phyloP scores from a whole-genome alignment of 1,284 basidiomycete species.

The Cutaneotrichosporon cavernicola region DNA sequence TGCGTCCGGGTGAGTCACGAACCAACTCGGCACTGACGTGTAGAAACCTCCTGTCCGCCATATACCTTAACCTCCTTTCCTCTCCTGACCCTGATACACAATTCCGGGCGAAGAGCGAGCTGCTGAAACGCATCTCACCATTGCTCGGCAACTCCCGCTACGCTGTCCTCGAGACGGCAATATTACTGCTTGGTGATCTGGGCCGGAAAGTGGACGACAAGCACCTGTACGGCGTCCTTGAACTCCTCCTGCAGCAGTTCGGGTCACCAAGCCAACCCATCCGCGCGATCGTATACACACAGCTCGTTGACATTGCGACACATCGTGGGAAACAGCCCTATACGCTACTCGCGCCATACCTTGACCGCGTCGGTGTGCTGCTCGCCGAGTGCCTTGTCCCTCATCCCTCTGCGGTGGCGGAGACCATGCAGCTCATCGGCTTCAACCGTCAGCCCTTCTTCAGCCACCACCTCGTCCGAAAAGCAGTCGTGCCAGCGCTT shows the following conservation, averaged over 20 bases:
- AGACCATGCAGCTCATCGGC: conserved; percentile 46
- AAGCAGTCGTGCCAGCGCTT: conserved; percentile 67
- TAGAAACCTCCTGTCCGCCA: conserved; percentile 22
- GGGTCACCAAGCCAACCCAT: conserved; percentile 66
- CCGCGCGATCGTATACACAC: conserved; percentile 66
- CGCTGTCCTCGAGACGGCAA: conserved; percentile 29
- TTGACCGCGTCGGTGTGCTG: conserved; percentile 67
- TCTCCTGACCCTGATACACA: not conserved
- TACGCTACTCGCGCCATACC: conserved; percentile 66
- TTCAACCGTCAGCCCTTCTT: conserved; percentile 62
- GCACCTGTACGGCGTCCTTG: conserved; percentile 63
- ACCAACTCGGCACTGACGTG: not conserved
- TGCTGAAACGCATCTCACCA: not conserved
- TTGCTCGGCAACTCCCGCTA: not conserved
- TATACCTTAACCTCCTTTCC: not conserved
- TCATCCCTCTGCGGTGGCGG: conserved; percentile 56
- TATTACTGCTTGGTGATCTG: conserved; percentile 35
- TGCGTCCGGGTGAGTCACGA: conserved; percentile 18
- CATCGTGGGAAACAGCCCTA: conserved; percentile 67
- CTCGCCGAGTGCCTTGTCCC: conserved; percentile 63
- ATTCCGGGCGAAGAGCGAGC: not conserved
- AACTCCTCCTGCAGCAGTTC: conserved; percentile 67
- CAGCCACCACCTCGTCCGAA: conserved; percentile 59
- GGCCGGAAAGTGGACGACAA: conserved; percentile 59
- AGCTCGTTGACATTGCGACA: conserved; percentile 59